Evolutionary conservation across 2,329 filamentous ascomycete species (phyloP).

Genomic region (Ambrosiella xylebori): DNA sequence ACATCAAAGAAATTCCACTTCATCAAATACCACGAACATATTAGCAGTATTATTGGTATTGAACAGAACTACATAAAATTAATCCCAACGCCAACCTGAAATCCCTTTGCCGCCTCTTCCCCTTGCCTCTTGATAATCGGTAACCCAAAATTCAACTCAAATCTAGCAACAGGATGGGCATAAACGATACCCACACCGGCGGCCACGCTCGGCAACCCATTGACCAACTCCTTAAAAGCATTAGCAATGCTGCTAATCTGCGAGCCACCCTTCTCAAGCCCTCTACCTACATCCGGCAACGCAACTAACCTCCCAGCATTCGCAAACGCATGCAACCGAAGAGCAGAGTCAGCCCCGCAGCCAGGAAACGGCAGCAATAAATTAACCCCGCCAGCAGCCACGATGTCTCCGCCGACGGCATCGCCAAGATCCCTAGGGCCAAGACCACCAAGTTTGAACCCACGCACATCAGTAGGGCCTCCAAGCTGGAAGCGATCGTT

Average conservation of each 20-base stretch:
- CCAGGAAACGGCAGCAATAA: slow-evolving; percentile 72
- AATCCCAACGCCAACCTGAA: slow-evolving; percentile 92
- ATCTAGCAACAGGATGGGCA: slow-evolving; percentile 79
- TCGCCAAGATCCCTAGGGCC: slow-evolving; percentile 77
- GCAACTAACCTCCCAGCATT: slow-evolving; percentile 78
- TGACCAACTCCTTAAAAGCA: slow-evolving; percentile 47
- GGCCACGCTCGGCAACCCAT: slow-evolving; percentile 66
- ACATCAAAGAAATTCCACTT: background rate
- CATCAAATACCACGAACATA: background rate
- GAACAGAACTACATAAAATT: slow-evolving; percentile 58
- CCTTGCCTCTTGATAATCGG: slow-evolving; percentile 66
- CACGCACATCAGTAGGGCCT: slow-evolving; percentile 83
- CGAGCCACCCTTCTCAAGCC: slow-evolving; percentile 30
- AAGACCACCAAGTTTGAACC: slow-evolving; percentile 77
- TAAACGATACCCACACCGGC: slow-evolving; percentile 87
- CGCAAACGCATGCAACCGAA: slow-evolving; percentile 77
- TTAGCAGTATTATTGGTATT: background rate
- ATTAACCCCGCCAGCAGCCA: slow-evolving; percentile 74
- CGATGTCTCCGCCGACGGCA: slow-evolving; percentile 79
- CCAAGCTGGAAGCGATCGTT: slow-evolving; percentile 94
- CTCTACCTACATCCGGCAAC: slow-evolving; percentile 28
- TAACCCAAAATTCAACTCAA: slow-evolving; percentile 89
- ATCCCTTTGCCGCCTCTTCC: slow-evolving; percentile 75
- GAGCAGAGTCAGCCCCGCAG: slow-evolving; percentile 62
- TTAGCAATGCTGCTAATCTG: slow-evolving; percentile 27